phyloP scores from a whole-genome alignment of 225 moss, liverwort and hornwort species.

The Polytrichum commune region DNA sequence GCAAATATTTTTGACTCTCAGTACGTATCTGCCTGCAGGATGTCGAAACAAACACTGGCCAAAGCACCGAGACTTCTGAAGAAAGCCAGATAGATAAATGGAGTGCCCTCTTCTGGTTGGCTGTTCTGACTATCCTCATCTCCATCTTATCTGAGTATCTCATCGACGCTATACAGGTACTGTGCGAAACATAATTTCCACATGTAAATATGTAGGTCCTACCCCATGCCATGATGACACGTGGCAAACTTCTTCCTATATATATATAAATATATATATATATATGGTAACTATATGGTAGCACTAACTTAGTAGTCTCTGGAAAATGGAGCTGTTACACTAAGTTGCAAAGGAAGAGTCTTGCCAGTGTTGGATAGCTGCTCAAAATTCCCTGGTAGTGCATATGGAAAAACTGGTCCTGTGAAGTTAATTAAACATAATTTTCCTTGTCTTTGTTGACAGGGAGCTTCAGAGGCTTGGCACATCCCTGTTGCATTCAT shows the following conservation, averaged over 20 bases:
- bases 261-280: too few species aligned
- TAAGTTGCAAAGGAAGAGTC: too few species aligned
- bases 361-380: too few species aligned
- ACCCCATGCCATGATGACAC: too few species aligned
- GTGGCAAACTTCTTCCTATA: too few species aligned
- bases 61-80: conserved; percentile 24
- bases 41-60: conserved; percentile 21
- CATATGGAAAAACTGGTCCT: not conserved
- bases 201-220: too few species aligned
- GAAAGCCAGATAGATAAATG: conserved; percentile 46
- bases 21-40: conserved; percentile 13
- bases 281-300: too few species aligned
- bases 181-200: too few species aligned
- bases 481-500: conserved; percentile 69
- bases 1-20: too few species aligned
- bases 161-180: conserved; percentile 66
- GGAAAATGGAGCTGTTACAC: too few species aligned
- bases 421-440: not conserved
- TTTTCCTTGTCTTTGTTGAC: not conserved
- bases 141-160: conserved; percentile 70
- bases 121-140: conserved; percentile 62
- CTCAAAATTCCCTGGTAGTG: too few species aligned
- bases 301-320: too few species aligned
- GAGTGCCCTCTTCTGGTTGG: conserved; percentile 73
- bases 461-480: conserved; percentile 72